Conservation (phyloP, 208 protist species). For the Crithidia acanthocephali region DNA sequence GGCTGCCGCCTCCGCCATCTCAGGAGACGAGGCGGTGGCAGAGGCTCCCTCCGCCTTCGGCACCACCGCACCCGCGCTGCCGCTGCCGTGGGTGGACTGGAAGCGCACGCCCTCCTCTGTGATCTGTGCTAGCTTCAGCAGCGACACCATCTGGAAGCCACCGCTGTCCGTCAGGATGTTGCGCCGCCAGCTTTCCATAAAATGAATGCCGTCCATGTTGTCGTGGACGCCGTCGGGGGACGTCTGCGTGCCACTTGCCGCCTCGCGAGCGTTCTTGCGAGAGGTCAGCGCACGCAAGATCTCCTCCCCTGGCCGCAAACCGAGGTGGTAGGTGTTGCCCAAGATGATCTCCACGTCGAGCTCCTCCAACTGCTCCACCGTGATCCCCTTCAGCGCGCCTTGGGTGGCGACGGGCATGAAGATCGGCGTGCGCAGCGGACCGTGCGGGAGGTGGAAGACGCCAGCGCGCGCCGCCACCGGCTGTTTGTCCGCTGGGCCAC, state of each 20-base stretch:
- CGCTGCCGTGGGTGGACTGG: constrained; percentile 97
- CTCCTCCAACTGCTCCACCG: constrained; percentile 93
- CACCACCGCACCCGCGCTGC: constrained; percentile 10
- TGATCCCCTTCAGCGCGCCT: constrained; percentile 97
- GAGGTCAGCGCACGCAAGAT: constrained; percentile 73
- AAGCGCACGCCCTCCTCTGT: constrained; percentile 99
- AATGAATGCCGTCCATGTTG: constrained; percentile 97
- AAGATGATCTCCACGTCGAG: constrained; percentile 97
- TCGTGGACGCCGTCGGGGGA: constrained; percentile 53
- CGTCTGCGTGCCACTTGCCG: constrained; percentile 16
- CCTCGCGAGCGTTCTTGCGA: constrained; percentile 58
- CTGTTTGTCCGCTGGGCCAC: constrained; percentile 42
- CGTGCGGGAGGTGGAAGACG: constrained; percentile 92
- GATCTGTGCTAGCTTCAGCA: constrained; percentile 96
- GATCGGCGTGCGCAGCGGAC: constrained; percentile 93
- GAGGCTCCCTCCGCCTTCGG: constrained; percentile 20
- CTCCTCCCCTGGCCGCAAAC: constrained; percentile 93
- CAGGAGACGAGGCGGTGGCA: constrained; percentile 2
- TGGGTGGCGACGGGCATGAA: constrained; percentile 99
- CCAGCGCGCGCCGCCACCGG: constrained; percentile 77
- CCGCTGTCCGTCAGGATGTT: constrained; percentile 98
- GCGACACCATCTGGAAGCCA: constrained; percentile 99
- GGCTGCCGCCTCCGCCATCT: not conserved
- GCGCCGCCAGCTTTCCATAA: constrained; percentile 96
- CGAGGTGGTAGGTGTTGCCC: constrained; percentile 99